Evolutionary conservation across 225 moss, liverwort and hornwort species (phyloP).

Genomic region (Sphagnum contortum): DNA sequence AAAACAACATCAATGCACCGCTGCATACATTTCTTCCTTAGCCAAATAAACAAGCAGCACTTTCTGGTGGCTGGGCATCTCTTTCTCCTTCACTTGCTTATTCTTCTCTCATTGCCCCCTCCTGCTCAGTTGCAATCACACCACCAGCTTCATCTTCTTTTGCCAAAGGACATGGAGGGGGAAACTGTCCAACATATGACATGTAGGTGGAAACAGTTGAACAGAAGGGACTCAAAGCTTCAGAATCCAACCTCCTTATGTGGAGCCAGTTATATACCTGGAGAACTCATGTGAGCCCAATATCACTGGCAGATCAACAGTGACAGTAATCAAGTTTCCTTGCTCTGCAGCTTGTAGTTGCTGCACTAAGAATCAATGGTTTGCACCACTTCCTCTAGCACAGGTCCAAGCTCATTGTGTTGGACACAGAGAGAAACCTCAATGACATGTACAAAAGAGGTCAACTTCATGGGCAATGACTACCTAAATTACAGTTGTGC

Average conservation of each 20-base stretch:
- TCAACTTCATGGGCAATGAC: no score
- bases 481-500: no score
- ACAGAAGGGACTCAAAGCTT: not conserved
- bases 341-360: no score
- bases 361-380: no score
- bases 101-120: slow-evolving; percentile 19
- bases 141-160: slow-evolving; percentile 5
- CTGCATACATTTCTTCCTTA: slow-evolving; percentile 19
- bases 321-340: no score
- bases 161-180: not conserved
- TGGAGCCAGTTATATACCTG: slow-evolving; percentile 1
- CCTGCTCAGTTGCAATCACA: slow-evolving; percentile 12
- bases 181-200: slow-evolving; percentile 3
- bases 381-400: no score
- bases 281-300: not conserved
- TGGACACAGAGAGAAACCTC: no score
- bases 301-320: not conserved
- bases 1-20: slow-evolving; percentile 19
- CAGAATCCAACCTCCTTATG: not conserved
- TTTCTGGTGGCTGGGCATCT: slow-evolving; percentile 26
- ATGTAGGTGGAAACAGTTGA: not conserved
- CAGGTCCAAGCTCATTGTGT: no score
- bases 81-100: slow-evolving; percentile 34
- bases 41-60: slow-evolving; percentile 36
- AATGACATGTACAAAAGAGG: no score